These are phyloP conservation scores for Paramecium biaurelia DNA, from an alignment of 73 alveolate species.

Conservation along the genomic window DNA sequence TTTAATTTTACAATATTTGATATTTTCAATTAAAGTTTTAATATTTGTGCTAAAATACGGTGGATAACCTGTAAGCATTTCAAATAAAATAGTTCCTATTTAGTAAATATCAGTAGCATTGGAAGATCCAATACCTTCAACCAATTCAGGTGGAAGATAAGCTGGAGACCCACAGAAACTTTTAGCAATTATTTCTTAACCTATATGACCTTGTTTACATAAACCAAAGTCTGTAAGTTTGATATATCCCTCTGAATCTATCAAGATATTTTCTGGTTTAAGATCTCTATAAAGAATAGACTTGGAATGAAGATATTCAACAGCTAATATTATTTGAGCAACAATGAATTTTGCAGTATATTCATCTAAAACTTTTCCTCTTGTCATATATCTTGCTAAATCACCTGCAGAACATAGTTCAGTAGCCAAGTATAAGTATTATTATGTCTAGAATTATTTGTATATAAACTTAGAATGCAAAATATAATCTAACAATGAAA, in stretches of 20 bases:
- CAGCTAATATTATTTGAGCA: constrained; percentile 72
- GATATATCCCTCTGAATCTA: constrained; percentile 67
- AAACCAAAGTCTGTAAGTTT: constrained; percentile 88
- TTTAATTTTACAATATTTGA: constrained; percentile 14
- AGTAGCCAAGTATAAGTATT: constrained; percentile 64
- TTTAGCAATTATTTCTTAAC: constrained; percentile 64
- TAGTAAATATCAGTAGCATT: constrained; percentile 87
- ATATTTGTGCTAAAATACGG: constrained; percentile 79
- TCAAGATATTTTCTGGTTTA: constrained; percentile 77
- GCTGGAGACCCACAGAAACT: constrained; percentile 91
- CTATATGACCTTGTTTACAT: constrained; percentile 74
- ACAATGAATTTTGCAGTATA: constrained; percentile 67
- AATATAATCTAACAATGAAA: not conserved
- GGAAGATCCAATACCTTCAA: constrained; percentile 73
- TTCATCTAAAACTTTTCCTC: constrained; percentile 59
- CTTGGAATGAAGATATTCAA: constrained; percentile 79
- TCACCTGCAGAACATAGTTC: constrained; percentile 83
- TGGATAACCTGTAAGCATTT: constrained; percentile 81
- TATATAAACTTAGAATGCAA: not conserved
- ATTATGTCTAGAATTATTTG: not conserved
- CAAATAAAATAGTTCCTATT: constrained; percentile 82
- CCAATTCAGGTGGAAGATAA: constrained; percentile 82
- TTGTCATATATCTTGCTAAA: constrained; percentile 57
- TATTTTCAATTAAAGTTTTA: constrained; percentile 72
- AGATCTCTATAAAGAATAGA: constrained; percentile 77